A percentile compares a stretch with the other conserved stretches of the same genome.
Evolutionary conservation across 495 filamentous ascomycete genomes (phyloP).

Genomic region (Xylaria curta): DNA sequence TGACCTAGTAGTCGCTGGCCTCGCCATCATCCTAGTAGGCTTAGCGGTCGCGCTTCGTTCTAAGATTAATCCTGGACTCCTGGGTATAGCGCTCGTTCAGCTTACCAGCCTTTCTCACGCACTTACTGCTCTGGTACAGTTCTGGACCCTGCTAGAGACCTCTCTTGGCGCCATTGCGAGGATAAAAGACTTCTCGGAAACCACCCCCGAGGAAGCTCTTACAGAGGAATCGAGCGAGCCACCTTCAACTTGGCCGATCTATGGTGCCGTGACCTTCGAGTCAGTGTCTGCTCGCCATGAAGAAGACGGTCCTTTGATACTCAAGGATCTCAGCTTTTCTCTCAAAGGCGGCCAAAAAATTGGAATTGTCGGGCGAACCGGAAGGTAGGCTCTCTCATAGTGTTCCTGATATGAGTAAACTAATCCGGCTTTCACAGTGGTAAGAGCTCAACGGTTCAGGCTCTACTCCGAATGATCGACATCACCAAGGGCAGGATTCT

Average conservation of each 20-base stretch:
- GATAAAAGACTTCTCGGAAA: conserved; percentile 37
- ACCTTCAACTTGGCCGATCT: conserved; percentile 32
- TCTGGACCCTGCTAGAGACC: conserved; percentile 50
- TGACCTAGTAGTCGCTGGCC: conserved; percentile 56
- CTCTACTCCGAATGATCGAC: conserved; percentile 49
- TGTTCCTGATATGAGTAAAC: neutral
- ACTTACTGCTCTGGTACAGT: conserved; percentile 30
- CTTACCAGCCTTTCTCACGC: conserved; percentile 30
- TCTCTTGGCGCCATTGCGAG: conserved; percentile 52
- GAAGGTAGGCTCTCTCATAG: conserved; percentile 38
- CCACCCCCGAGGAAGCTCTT: conserved; percentile 28
- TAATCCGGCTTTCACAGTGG: conserved; percentile 37
- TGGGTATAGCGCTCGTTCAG: conserved; percentile 33
- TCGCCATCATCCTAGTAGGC: conserved; percentile 57
- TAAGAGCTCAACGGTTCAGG: conserved; percentile 46
- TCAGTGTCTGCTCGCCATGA: conserved; percentile 28
- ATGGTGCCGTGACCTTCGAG: conserved; percentile 30
- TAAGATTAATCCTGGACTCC: conserved; percentile 25
- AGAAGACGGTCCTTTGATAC: conserved; percentile 8
- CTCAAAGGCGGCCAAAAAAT: conserved; percentile 48
- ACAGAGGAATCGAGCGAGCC: conserved; percentile 26
- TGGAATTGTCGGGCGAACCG: conserved; percentile 55
- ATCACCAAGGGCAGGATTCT: conserved; percentile 41
- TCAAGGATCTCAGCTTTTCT: conserved; percentile 24
- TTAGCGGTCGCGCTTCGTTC: conserved; percentile 51